Conservation (phyloP, 2,329 filamentous ascomycete genomes). For the Trichophyton benhamiae region DNA sequence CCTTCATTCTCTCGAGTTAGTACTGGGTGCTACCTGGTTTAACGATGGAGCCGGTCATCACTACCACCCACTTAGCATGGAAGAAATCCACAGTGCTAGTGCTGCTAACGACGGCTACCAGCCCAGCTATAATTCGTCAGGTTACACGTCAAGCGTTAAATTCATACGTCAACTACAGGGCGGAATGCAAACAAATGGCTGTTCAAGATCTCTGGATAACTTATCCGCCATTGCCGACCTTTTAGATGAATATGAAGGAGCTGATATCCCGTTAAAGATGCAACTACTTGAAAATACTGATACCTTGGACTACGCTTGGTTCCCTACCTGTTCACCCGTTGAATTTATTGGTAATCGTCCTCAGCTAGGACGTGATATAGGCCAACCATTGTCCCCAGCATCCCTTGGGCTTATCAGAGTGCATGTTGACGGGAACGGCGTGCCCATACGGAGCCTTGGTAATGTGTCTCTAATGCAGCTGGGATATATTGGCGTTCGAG, state of each 20-base stretch:
- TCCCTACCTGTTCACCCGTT: conserved; percentile 24
- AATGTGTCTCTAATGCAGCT: conserved; percentile 27
- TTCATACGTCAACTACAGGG: conserved; percentile 8
- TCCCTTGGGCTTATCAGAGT: conserved; percentile 25
- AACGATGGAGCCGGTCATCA: conserved; percentile 10
- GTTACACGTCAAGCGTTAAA: conserved; percentile 5
- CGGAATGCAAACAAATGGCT: conserved; percentile 18
- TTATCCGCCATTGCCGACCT: conserved; percentile 21
- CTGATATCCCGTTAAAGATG: conserved; percentile 15
- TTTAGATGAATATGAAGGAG: conserved; percentile 26
- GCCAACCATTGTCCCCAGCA: conserved; percentile 14
- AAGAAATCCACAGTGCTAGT: not conserved
- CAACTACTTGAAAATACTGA: conserved; percentile 12
- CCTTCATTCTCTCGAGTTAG: conserved; percentile 21
- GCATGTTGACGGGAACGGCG: conserved; percentile 16
- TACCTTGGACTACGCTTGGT: conserved; percentile 20
- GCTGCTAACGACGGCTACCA: conserved; percentile 1
- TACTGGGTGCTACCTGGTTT: conserved; percentile 23
- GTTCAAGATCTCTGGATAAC: conserved; percentile 21
- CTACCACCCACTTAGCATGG: conserved; percentile 11
- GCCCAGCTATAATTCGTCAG: conserved; percentile 12
- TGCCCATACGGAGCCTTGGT: conserved; percentile 14
- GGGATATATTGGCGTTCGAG: conserved; percentile 23
- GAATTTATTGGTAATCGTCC: conserved; percentile 18
- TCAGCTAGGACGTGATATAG: conserved; percentile 9